Conservation (phyloP, 768 basidiomycete species). For the Mrakia frigida region DNA sequence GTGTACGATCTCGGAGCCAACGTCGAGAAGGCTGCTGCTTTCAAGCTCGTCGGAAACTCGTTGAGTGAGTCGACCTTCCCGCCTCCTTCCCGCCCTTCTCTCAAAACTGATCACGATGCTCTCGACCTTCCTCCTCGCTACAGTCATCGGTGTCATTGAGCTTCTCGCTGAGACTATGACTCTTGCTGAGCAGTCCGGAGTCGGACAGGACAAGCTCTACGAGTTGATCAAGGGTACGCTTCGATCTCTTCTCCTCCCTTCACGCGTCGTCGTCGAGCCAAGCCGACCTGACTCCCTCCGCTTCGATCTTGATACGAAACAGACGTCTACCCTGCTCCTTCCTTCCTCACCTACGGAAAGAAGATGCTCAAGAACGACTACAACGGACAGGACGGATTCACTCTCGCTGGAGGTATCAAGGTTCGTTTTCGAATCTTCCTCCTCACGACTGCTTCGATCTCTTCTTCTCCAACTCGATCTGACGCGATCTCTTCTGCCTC, state of each 20-base stretch:
- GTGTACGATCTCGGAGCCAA: slow-evolving; percentile 74
- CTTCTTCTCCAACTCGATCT: slow-evolving; percentile 41
- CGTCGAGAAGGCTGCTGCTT: slow-evolving; percentile 63
- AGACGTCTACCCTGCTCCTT: slow-evolving; percentile 67
- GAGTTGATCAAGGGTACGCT: slow-evolving; percentile 28
- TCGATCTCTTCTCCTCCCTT: background rate
- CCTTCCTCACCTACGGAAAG: slow-evolving; percentile 47
- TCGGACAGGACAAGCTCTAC: slow-evolving; percentile 57
- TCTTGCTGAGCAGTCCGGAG: slow-evolving; percentile 72
- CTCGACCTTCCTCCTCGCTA: background rate
- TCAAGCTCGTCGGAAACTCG: slow-evolving; percentile 43
- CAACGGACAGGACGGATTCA: slow-evolving; percentile 61
- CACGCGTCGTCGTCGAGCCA: no score
- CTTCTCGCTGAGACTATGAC: slow-evolving; percentile 77
- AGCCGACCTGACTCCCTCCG: slow-evolving; percentile 11
- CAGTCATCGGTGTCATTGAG: slow-evolving; percentile 51
- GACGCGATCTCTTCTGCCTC: background rate
- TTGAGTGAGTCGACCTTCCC: slow-evolving; percentile 21
- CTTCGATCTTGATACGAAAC: slow-evolving; percentile 33
- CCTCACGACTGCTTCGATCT: slow-evolving; percentile 38
- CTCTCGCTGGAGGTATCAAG: slow-evolving; percentile 81
- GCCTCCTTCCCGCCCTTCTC: background rate
- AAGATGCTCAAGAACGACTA: slow-evolving; percentile 71
- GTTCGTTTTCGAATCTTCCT: slow-evolving; percentile 51
- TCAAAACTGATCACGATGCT: background rate